Evolutionary conservation across 2,329 filamentous ascomycete genomes (phyloP), one percentile per base, ranked within the genome.

Genomic region (Neofusicoccum sp.): DNA sequence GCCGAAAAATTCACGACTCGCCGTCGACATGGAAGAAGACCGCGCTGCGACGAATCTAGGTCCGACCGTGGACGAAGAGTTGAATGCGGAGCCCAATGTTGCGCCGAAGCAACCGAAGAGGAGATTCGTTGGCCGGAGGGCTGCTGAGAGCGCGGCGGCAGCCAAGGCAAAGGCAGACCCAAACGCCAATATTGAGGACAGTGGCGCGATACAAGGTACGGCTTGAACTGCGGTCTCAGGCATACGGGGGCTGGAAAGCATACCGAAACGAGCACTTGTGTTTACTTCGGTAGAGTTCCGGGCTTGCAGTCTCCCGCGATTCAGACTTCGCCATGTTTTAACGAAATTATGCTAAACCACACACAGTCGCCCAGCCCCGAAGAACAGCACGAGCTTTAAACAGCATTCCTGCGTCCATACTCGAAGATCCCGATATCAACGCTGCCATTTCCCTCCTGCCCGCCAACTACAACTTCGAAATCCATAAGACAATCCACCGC

Each of bases 401-500:
- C 73, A 90, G 95, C 71, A 90, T 99, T 1, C 93, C 95, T 2
- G 82, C 87, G 14, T 89, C 93, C 65, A 96, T 99, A 64, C 81
- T 95, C 20, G 84, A 96, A 65, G 89, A 99, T 70, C 81, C 87
- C 49, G 90, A 89, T 49, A 89, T 99, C 70, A 93, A 93, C 74
- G 89, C 87, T 45, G 95, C 95, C 3, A 92, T 98, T 62, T 82
- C 86, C 5, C 84, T 99, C 33, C 85, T 99, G 2, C 95, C 95
- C 1, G 80, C 86, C n/a, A 99, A 99, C 80, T 99, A 99, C 82
- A 93, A 90, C 68, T 99, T 99, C 73, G 95, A 99, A 79, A 92
- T 99, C 60, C 95, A 91, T 73, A 99, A 99, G 79, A 99, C 95
- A 7, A 96, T 99, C 69, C 92, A 98, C 76, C 87, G 93, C 49